Percentiles rank a stretch among this genome's conserved stretches.
These are phyloP conservation scores for Casaregolazyma lundiana DNA, from an alignment of 1,139 yeast genomes.

Conservation along the genomic window DNA sequence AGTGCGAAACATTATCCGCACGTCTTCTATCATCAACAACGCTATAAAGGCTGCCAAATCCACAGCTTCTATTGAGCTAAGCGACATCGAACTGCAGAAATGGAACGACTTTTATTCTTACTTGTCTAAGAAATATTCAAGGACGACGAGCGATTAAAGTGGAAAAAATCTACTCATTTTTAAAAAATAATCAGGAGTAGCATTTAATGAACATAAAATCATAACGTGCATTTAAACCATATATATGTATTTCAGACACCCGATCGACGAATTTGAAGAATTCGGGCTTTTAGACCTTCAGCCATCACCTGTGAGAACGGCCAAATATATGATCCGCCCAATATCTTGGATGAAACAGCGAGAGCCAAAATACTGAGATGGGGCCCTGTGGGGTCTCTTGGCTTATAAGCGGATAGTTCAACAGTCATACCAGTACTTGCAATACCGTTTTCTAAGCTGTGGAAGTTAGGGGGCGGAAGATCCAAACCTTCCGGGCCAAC, in stretches of 20 bases:
- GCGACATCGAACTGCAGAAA: constrained; percentile 22
- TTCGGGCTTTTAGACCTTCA: constrained; percentile 26
- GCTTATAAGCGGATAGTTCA: constrained; percentile 7
- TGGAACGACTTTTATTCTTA: constrained; percentile 18
- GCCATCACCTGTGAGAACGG: constrained; percentile 32
- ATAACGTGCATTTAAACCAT: neutral
- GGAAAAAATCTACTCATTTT: neutral
- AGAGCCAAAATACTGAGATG: constrained; percentile 23
- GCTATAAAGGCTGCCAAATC: constrained; percentile 17
- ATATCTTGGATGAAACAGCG: constrained; percentile 25
- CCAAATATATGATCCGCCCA: constrained; percentile 29
- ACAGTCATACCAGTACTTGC: constrained; percentile 3
- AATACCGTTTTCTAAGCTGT: neutral
- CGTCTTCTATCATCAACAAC: constrained; percentile 19
- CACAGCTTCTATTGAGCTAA: constrained; percentile 17
- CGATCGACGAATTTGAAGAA: constrained; percentile 19
- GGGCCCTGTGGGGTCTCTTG: constrained; percentile 8
- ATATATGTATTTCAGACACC: constrained; percentile 1
- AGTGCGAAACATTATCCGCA: constrained; percentile 26
- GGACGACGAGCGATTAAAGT: neutral
- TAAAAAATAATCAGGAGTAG: neutral
- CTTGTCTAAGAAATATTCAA: neutral
- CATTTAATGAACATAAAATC: constrained; percentile 2
- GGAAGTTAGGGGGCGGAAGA: constrained; percentile 1
- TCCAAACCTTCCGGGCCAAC: constrained; percentile 24